Percentiles rank a stretch among this genome's conserved stretches.
phyloP scores from a whole-genome alignment of 768 basidiomycete species.

The Pleurotus eryngii region DNA sequence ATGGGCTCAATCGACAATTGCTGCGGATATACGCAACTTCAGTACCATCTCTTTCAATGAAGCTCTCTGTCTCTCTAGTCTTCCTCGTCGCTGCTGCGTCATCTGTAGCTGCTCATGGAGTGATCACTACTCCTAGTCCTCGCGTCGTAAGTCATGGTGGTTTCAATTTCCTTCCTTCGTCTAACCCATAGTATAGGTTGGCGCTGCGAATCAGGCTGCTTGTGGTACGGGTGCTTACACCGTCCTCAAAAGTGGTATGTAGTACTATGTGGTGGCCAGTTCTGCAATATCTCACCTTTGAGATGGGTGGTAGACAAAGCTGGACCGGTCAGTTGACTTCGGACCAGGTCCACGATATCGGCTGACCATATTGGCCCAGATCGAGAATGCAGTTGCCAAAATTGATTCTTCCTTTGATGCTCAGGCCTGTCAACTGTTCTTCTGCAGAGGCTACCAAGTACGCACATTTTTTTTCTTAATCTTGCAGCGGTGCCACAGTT shows the following conservation, averaged over 20 bases:
- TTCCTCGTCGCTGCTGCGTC: constrained; percentile 10
- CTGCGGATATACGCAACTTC: too few relatives aligned
- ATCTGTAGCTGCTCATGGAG: constrained; percentile 21
- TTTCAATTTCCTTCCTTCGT: not conserved
- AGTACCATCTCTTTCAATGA: not conserved
- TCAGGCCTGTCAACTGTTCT: constrained; percentile 29
- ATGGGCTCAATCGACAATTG: too few relatives aligned
- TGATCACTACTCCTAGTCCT: constrained; percentile 26
- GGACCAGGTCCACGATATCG: not conserved
- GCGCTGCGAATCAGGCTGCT: constrained; percentile 24
- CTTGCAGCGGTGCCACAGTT: not conserved
- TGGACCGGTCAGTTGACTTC: constrained; percentile 25
- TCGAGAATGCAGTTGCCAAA: constrained; percentile 27
- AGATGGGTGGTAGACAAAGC: constrained; percentile 15
- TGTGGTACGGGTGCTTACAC: constrained; percentile 28
- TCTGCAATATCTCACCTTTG: too few relatives aligned
- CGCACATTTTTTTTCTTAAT: not conserved
- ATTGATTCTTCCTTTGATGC: constrained; percentile 27
- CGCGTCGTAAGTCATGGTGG: constrained; percentile 17
- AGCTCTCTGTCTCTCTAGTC: not conserved
- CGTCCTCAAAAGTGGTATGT: constrained; percentile 23
- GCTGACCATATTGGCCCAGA: constrained; percentile 16
- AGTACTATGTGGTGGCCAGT: not conserved
- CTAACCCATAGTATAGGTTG: constrained; percentile 18
- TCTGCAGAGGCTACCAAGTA: constrained; percentile 31